Base-by-base conservation (phyloP, 129 eudicot genomes). In the Pulicaria dysenterica region DNA sequence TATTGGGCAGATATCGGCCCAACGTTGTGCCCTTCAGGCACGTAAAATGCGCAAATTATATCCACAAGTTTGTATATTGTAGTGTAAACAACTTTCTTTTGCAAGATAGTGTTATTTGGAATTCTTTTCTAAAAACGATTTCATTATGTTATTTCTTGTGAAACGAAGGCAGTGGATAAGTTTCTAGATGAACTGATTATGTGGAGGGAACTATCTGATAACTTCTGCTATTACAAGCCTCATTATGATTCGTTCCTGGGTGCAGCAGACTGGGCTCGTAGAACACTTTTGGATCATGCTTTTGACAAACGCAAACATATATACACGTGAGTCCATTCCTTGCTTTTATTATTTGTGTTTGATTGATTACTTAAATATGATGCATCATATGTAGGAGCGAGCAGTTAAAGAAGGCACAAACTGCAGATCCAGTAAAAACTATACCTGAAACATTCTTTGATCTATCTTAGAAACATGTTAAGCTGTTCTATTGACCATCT, bases 1-100 rank as follows among this genome's bases (percentile, higher is more conserved):
- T 74, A 90, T 90, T 76, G 99, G 99, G 46, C 99, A 95, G 80
- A 88, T 95, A 77, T 85, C 96, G n/a, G 96, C 99, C 2, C 99
- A 95, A 57, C 83, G 96, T 56, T 95, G 99, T 83, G 97, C 96
- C 59, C 75, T 95, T 14, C 97, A 90, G 85, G 99, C 97, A 51
- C 83, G 81, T 50, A 84, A 75, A 56, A 84, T 86, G n/a, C 84
- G 91, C 58, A 83, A 81, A 75, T 37, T 77, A 65, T 54, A 55
- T 78, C 87, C 91, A 70, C 84, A 95, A 96, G 99, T 88, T 51
- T 10, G 47, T 19, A 37, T 47, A 51, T 9, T 41, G 64, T 31
- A 34, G 46, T 14, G 58, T 15, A 45, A 31, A 38, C 36, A 45
- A 34, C 48, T 13, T 14, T 34, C 2, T 72, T 44, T 72, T 57